phyloP scores from a whole-genome alignment of 2,329 filamentous ascomycete genomes.

The Venturia carpophila region DNA sequence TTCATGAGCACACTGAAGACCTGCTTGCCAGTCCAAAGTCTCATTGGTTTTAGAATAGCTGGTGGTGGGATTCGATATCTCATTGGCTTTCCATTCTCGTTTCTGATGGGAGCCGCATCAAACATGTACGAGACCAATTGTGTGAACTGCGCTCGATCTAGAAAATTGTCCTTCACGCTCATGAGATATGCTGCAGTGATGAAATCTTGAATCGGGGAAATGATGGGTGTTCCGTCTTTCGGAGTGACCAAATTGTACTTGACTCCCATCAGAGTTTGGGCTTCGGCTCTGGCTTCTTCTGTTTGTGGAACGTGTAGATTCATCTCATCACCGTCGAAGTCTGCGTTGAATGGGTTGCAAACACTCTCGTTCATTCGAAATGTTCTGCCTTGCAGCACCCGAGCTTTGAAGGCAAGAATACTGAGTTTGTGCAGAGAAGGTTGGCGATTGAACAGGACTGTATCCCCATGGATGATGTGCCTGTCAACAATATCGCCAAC shows the following conservation, averaged over 20 bases:
- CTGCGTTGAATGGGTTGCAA: constrained; percentile 95
- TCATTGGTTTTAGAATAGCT: constrained; percentile 74
- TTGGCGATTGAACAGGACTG: constrained; percentile 96
- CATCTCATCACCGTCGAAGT: constrained; percentile 99
- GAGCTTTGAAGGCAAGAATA: constrained; percentile 93
- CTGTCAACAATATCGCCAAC: constrained; percentile 88
- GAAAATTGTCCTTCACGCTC: constrained; percentile 89
- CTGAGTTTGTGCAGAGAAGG: constrained; percentile 96
- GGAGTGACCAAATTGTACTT: constrained; percentile 94
- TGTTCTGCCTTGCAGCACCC: constrained; percentile 88
- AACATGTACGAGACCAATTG: constrained; percentile 95
- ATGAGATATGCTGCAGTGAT: constrained; percentile 90
- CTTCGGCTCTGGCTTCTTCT: constrained; percentile 90
- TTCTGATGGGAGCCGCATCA: constrained; percentile 52
- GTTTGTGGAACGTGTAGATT: constrained; percentile 97
- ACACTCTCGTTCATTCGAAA: constrained; percentile 98
- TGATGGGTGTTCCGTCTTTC: constrained; percentile 96
- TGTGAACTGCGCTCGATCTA: constrained; percentile 77
- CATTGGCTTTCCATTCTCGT: constrained; percentile 43
- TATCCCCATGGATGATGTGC: constrained; percentile 89
- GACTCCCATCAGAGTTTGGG: constrained; percentile 94
- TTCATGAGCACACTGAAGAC: constrained; percentile 88
- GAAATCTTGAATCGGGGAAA: constrained; percentile 98
- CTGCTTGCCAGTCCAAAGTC: constrained; percentile 95
- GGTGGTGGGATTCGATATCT: constrained; percentile 81